Evolutionary conservation across 2,329 filamentous ascomycete species (phyloP).

Genomic region (Cladorrhinum sp.): DNA sequence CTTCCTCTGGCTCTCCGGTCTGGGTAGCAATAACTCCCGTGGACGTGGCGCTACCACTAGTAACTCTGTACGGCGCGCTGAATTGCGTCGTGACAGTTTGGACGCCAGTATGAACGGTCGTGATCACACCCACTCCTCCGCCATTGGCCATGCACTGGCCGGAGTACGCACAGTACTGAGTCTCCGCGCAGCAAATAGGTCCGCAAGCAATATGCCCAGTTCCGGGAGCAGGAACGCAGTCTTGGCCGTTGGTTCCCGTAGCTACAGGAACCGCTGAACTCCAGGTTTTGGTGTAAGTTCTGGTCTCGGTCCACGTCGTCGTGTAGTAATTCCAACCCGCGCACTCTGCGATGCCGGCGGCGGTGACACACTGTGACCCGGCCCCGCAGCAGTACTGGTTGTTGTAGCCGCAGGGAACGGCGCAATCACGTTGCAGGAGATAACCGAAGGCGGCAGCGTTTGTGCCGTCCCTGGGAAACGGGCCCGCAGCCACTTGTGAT

Average conservation of each 20-base stretch:
- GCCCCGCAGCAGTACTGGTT: conserved; percentile 54
- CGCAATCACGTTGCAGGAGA: conserved; percentile 49
- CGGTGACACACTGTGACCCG: conserved; percentile 51
- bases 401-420: conserved; percentile 51
- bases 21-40: conserved; percentile 48
- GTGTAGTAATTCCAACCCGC: conserved; percentile 41
- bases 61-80: conserved; percentile 49
- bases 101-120: conserved; percentile 42
- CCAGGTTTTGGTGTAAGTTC: conserved; percentile 58
- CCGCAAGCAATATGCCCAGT: conserved; percentile 62
- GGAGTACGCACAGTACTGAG: conserved; percentile 61
- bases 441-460: conserved; percentile 49
- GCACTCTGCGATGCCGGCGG: conserved; percentile 50
- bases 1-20: conserved; percentile 43
- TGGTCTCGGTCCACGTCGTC: conserved; percentile 60
- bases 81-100: conserved; percentile 53
- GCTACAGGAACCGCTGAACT: conserved; percentile 48
- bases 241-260: conserved; percentile 41
- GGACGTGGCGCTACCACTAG: conserved; percentile 53
- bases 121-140: conserved; percentile 26
- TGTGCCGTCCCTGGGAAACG: conserved; percentile 38
- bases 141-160: conserved; percentile 57
- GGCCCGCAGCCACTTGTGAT: conserved; percentile 17
- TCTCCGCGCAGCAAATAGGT: conserved; percentile 64
- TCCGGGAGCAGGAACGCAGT: conserved; percentile 49